phyloP scores from a whole-genome alignment of 2,329 filamentous ascomycete species.

The Penicillium paneum region DNA sequence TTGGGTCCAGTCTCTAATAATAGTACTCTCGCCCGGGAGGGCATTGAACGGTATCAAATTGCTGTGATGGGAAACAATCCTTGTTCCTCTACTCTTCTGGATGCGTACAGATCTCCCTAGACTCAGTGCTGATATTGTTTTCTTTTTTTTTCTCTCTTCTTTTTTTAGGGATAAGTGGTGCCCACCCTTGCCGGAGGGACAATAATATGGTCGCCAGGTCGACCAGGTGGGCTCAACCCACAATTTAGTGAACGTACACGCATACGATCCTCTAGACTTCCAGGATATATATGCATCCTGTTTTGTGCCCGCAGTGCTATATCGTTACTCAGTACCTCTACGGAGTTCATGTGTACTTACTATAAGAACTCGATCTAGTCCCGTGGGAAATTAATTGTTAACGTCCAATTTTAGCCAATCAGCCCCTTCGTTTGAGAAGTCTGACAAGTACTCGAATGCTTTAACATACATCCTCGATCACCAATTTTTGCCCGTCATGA shows the following conservation, averaged over 20 bases:
- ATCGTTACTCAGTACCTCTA: background rate
- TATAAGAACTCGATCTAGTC: background rate
- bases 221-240: background rate
- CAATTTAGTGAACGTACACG: background rate
- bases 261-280: background rate
- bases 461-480: conserved; percentile 71
- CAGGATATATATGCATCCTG: background rate
- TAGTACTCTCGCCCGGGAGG: background rate
- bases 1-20: conserved; percentile 3
- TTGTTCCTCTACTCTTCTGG: background rate
- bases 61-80: background rate
- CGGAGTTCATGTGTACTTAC: background rate
- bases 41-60: background rate
- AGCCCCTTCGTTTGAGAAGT: background rate
- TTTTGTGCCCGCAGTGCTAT: background rate
- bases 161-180: background rate
- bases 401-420: background rate
- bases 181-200: background rate
- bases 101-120: background rate
- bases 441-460: background rate
- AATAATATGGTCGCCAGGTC: conserved; percentile 6
- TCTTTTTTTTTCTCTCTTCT: background rate
- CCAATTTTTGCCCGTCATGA: conserved; percentile 57
- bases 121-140: background rate
- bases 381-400: background rate